Evolutionary conservation across 768 basidiomycete genomes (phyloP), one percentile per base, ranked within the genome.

Genomic region (Lactarius hengduanensis): DNA sequence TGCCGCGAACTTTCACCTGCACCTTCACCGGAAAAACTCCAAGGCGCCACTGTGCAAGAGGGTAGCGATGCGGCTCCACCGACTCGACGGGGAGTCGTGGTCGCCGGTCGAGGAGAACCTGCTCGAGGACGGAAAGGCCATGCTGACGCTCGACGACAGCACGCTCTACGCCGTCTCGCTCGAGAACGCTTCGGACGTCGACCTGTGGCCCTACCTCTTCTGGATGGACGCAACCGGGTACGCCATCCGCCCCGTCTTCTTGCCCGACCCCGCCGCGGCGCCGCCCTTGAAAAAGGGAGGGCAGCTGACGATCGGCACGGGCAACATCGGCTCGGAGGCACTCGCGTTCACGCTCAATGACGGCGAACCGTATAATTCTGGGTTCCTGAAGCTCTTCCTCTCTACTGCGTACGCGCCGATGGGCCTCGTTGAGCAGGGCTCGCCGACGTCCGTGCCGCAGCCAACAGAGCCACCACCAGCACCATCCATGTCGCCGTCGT

Each of bases 161-260:
- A 73, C 80, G 55, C 77, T 83, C 22, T 87, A 84, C 66, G 74
- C 77, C 43, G 75, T 86, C 57, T 75, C 81, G 41, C 72, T 88
- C 28, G 80, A 77, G 66, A 87, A 87, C 68, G 73, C 76, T 43
- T 80, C 86, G 1, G 78, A 81, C 68, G 69, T 74, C 63, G 82
- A 84, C 72, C 79, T 88, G 34, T 88, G 86, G 86, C 85, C 86
- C 38, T 86, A 85, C 72, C 78, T 88, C 40, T 80, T 81, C 1
- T 86, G 83, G 72, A 83, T 88, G 83, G 84, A 87, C 71, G 81
- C 84, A 2, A 80, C 79, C 62, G 81, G 78, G 47, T 82, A 86
- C 65, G 79, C 78, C 59, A 84, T 84, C 67, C 82, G 80, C 62
- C 78, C 85, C 63, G 74, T 86, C n/a, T 85, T 85, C 73, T 82